phyloP scores from a whole-genome alignment of 306 rosid species.

The Abrus pulchellus region DNA sequence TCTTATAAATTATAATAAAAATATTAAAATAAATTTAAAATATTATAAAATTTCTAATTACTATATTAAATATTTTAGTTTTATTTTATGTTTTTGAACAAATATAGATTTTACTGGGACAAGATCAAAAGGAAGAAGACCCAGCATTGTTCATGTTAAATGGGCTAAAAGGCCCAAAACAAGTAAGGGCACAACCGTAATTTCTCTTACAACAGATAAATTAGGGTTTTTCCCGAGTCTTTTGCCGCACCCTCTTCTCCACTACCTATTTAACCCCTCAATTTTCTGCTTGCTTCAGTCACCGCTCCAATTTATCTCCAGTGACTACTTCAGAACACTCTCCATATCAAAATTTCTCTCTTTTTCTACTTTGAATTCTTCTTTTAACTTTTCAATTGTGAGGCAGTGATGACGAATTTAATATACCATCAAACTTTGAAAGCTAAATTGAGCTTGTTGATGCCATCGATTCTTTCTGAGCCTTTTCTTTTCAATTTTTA shows the following conservation, averaged over 20 bases:
- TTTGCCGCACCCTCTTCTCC: not conserved
- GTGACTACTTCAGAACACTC: not conserved
- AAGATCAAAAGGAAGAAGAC: not conserved
- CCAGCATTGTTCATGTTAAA: not conserved
- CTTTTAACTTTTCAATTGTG: not conserved
- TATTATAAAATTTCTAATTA: too few relatives aligned
- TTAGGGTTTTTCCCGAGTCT: slow-evolving; percentile 44
- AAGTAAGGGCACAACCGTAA: not conserved
- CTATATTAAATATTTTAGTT: too few relatives aligned
- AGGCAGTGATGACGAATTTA: slow-evolving; percentile 67
- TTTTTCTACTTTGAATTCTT: not conserved
- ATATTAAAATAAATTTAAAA: too few relatives aligned
- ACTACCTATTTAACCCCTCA: slow-evolving; percentile 51
- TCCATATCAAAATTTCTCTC: not conserved
- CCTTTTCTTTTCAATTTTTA: slow-evolving; percentile 10
- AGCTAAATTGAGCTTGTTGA: slow-evolving; percentile 79
- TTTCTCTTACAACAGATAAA: not conserved
- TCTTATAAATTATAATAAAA: too few relatives aligned
- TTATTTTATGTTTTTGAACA: too few relatives aligned
- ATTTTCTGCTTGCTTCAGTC: not conserved
- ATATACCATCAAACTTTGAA: slow-evolving; percentile 97
- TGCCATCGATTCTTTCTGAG: slow-evolving; percentile 69
- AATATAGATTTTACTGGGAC: too few relatives aligned
- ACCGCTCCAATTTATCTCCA: slow-evolving; percentile 44
- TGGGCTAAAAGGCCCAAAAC: slow-evolving; percentile 15